Evolutionary conservation across 2,329 filamentous ascomycete species (phyloP).

Genomic region (Didymella keratinophila): DNA sequence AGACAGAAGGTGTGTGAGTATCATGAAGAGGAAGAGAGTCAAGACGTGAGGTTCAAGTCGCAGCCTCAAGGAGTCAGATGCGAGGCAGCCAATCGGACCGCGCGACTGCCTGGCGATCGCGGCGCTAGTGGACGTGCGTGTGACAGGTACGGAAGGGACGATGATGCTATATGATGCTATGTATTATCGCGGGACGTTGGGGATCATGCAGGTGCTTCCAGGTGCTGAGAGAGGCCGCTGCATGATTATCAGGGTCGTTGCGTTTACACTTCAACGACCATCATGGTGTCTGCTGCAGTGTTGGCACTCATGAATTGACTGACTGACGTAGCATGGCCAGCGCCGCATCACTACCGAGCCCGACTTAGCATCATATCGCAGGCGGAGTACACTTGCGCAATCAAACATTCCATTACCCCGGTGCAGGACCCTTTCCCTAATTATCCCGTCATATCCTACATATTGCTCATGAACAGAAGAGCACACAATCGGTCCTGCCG

Average conservation of each 20-base stretch:
- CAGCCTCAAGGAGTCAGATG: constrained; percentile 20
- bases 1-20: constrained; percentile 6
- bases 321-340: constrained; percentile 1
- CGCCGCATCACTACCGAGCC: neutral
- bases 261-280: neutral
- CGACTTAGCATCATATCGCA: neutral
- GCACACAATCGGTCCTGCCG: constrained; percentile 33
- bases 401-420: constrained; percentile 15
- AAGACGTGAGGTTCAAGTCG: constrained; percentile 8
- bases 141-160: constrained; percentile 22
- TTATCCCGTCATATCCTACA: constrained; percentile 26
- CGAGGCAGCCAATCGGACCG: constrained; percentile 18
- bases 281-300: neutral
- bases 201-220: constrained; percentile 2
- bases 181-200: constrained; percentile 7
- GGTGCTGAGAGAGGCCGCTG: constrained; percentile 1
- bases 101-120: constrained; percentile 20
- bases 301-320: neutral
- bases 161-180: constrained; percentile 18
- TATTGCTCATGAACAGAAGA: constrained; percentile 21
- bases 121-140: constrained; percentile 15
- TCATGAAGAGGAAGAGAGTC: constrained; percentile 12
- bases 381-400: neutral
- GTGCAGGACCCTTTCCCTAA: neutral
- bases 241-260: neutral